phyloP scores from a whole-genome alignment of 208 protist species.

The Leishmania tropica region DNA sequence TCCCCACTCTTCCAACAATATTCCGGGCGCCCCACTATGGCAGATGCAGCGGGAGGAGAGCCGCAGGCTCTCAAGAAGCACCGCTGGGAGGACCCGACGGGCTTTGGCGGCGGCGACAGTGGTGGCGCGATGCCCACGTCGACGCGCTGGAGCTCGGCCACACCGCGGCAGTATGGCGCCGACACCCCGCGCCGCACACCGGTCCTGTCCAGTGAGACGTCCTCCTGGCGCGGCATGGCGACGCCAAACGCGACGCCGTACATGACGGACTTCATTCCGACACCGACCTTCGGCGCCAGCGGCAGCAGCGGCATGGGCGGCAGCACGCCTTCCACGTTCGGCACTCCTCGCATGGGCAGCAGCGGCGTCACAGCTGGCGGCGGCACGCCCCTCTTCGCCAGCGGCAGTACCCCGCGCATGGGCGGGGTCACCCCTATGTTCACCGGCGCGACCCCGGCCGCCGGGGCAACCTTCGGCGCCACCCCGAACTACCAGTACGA shows the following conservation, averaged over 20 bases:
- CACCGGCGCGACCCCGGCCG: slow-evolving; percentile 42
- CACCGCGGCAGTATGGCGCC: slow-evolving; percentile 69
- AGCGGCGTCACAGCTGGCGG: slow-evolving; percentile 14
- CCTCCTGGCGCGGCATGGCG: slow-evolving; percentile 74
- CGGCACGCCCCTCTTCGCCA: slow-evolving; percentile 29
- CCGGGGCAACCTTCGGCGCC: slow-evolving; percentile 51
- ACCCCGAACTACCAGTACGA: slow-evolving; percentile 93
- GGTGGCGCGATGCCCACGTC: slow-evolving; percentile 30
- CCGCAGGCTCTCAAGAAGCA: slow-evolving; percentile 56
- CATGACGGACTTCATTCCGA: slow-evolving; percentile 53
- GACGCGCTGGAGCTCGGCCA: slow-evolving; percentile 77
- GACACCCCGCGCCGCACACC: slow-evolving; percentile 65
- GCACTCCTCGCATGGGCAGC: slow-evolving; percentile 23
- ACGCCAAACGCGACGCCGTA: slow-evolving; percentile 66
- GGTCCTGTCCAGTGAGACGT: slow-evolving; percentile 37
- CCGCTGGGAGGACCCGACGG: slow-evolving; percentile 60
- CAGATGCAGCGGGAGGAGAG: slow-evolving; percentile 9
- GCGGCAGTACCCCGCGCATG: slow-evolving; percentile 25
- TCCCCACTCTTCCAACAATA: slow-evolving; percentile 7
- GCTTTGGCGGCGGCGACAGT: slow-evolving; percentile 15
- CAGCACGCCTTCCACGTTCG: slow-evolving; percentile 42
- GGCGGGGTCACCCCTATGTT: slow-evolving; percentile 59
- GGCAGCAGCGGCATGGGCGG: slow-evolving; percentile 24
- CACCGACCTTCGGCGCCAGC: slow-evolving; percentile 50
- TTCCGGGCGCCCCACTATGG: not conserved